Conservation (phyloP, 768 basidiomycete species). For the Russula sp. region DNA sequence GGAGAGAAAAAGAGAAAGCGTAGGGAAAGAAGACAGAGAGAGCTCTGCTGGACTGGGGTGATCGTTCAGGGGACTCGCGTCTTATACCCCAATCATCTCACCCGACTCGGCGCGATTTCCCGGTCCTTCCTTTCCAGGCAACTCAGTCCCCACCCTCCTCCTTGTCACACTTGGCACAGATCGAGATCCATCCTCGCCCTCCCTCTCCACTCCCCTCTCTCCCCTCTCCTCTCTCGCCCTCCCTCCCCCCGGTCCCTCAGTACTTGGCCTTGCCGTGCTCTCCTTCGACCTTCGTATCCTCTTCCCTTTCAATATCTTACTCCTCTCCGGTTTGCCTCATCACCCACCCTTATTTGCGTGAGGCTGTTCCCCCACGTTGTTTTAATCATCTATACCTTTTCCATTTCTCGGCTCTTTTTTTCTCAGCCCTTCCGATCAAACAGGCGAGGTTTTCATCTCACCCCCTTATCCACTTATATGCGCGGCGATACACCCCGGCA, state of each 20-base stretch:
- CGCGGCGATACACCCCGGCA: constrained; percentile 17
- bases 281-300: no score
- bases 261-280: not conserved
- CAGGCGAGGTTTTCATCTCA: constrained; percentile 21
- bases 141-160: constrained; percentile 22
- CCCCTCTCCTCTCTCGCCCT: not conserved
- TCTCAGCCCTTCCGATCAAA: constrained; percentile 21
- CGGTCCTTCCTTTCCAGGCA: constrained; percentile 10
- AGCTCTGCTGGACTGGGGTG: constrained; percentile 8
- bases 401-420: constrained; percentile 21
- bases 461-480: constrained; percentile 23
- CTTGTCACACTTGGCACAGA: constrained; percentile 15
- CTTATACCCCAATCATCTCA: constrained; percentile 7
- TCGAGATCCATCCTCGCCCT: constrained; percentile 1
- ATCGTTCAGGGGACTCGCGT: not conserved
- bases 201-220: not conserved
- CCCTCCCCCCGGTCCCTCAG: not conserved
- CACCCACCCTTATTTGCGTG: constrained; percentile 15
- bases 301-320: not conserved
- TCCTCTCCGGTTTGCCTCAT: not conserved
- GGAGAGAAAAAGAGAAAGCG: constrained; percentile 18
- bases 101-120: constrained; percentile 13
- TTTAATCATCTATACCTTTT: constrained; percentile 24
- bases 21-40: constrained; percentile 16
- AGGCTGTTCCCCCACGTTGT: constrained; percentile 22